Evolutionary conservation across 208 protist species (phyloP), one percentile per base, ranked within the genome.

Genomic region (Trypanosoma mega): DNA sequence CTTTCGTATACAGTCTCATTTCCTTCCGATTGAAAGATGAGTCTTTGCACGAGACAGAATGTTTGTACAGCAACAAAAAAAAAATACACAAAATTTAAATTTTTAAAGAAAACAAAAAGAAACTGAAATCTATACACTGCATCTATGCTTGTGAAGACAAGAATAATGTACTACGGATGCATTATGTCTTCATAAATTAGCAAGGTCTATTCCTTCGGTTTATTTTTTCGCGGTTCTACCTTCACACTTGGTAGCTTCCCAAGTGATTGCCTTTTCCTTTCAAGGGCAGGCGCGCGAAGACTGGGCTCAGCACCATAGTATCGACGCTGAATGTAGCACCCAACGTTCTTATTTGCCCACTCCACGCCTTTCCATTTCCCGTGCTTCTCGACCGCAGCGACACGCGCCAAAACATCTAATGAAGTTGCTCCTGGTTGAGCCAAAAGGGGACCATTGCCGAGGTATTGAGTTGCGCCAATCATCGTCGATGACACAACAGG

Each of bases 301-400:
- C 87, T 92, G 23, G 87, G 87, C 23, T 70, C 72, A 11, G 82
- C 84, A 9, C 87, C 87, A 68, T 94, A 94, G 68, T 90, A 94
- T 21, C 87, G 83, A 0, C 87, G 83, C 61, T 87, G 82, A 46
- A 94, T 94, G 71, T 94, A 94, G 68, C 88, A 81, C 27, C 84
- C 84, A 2, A 94, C 87, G 55, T 94, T 84, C 16, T 85, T 85
- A 67, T 94, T 94, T 5, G 80, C 85, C 85, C 87, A 94, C 41
- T 62, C 54, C 11, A 87, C 52, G 0, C 65, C 68, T 34, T 68
- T 52, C 49, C 67, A 70, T 30, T 34, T n/a, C 8, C n/a, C 56
- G 16, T 34, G 27, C 27, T 55, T 44, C 21, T 50, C 63, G 8
- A 51, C 51, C 47, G 34, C 44, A 24, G 52, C 53, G 41, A 45